Conservation (phyloP, 495 filamentous ascomycete genomes). For the Penicillium goetzii region DNA sequence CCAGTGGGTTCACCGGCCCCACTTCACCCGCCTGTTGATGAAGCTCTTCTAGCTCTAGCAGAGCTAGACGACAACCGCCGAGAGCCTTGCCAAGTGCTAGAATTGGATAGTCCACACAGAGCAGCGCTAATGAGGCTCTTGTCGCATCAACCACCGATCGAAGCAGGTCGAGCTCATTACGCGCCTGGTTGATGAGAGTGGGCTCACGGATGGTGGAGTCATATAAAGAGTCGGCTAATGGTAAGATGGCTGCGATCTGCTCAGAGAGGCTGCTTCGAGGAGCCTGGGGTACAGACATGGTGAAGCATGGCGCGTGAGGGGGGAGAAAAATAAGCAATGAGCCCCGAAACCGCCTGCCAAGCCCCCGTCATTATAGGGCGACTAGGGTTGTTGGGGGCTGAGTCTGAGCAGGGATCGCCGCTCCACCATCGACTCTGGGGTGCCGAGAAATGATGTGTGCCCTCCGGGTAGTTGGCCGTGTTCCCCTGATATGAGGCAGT, state of each 20-base stretch:
- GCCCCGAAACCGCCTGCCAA: neutral
- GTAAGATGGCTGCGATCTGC: slow-evolving; percentile 15
- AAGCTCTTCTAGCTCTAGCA: slow-evolving; percentile 23
- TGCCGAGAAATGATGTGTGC: neutral
- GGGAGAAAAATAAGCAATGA: neutral
- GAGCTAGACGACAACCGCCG: slow-evolving; percentile 14
- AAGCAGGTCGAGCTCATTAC: slow-evolving; percentile 23
- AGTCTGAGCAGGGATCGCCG: slow-evolving; percentile 9
- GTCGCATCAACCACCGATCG: slow-evolving; percentile 12
- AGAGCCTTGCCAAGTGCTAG: slow-evolving; percentile 9
- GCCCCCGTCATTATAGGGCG: neutral
- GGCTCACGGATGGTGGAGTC: slow-evolving; percentile 20
- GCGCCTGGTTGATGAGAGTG: slow-evolving; percentile 20
- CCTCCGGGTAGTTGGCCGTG: neutral
- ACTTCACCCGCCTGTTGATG: slow-evolving; percentile 6
- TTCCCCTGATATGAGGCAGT: neutral
- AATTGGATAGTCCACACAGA: neutral
- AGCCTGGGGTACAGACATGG: slow-evolving; percentile 15
- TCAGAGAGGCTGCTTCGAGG: slow-evolving; percentile 10
- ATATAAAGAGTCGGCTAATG: slow-evolving; percentile 22
- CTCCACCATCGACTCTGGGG: neutral
- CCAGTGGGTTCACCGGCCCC: slow-evolving; percentile 8
- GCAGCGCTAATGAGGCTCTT: slow-evolving; percentile 3
- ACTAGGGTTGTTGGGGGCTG: slow-evolving; percentile 4
- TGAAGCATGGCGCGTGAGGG: slow-evolving; percentile 9